Evolutionary conservation across 2,329 filamentous ascomycete genomes (phyloP), one percentile per base, ranked within the genome.

Genomic region (Saccharata proteae): DNA sequence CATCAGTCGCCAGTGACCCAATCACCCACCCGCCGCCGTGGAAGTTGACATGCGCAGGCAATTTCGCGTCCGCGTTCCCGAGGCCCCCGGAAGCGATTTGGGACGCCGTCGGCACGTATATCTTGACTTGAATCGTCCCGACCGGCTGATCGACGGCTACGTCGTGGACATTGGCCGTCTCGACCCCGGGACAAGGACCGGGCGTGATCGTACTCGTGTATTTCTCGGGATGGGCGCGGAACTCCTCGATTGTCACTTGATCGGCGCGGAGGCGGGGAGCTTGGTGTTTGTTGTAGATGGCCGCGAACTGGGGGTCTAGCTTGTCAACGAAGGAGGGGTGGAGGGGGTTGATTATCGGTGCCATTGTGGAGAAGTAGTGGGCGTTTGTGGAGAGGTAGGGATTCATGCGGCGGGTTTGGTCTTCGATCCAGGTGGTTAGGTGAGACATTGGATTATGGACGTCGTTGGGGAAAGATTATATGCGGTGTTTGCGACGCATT

Each of bases 221-320:
- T 1, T 42, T 39, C 10, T 16, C 11, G 10, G 51, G 33, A 2
- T 28, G n/a, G 15, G 26, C 26, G 26, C 26, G 26, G 26, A 28
- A 17, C 8, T 28, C 26, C 13, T 28, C 26, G 14, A 28, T 28
- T 10, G n/a, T 28, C 5, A 18, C 26, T 28, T 28, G 26, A 3
- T 28, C 26, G n/a, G 26, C 32, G 36, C 7, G 46, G 44, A 1
- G 42, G 32, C n/a, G 40, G 35, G 4, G 32, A 40, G 5, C 54
- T 29, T 57, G 34, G 36, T 55, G 38, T 19, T 47, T 34, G 20
- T 60, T 53, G 35, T 60, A 57, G 27, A 57, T 50, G 13, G 44
- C 41, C 16, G 56, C 49, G 22, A 60, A 60, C 34, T 60, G 48
- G 6, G 54, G 51, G 40, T 60, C 56, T 1, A 61, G 46, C 5